phyloP scores from a whole-genome alignment of 495 filamentous ascomycete genomes.

The Annulohypoxylon stygium region DNA sequence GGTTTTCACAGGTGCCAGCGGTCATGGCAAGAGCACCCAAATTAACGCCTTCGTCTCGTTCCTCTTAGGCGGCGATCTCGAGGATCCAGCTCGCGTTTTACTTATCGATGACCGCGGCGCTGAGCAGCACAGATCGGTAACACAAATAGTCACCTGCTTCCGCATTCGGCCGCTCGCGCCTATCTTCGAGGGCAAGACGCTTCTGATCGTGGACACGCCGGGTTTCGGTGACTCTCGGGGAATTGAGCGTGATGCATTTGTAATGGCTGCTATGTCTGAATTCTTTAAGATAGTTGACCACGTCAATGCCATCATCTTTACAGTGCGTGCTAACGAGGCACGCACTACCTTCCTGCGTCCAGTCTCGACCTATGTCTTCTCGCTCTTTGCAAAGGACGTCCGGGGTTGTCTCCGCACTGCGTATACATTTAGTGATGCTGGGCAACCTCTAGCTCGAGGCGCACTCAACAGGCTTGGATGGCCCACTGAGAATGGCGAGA shows the following conservation, averaged over 20 bases:
- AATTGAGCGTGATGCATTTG: slow-evolving; percentile 25
- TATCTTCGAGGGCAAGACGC: slow-evolving; percentile 30
- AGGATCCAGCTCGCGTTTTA: slow-evolving; percentile 17
- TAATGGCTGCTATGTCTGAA: slow-evolving; percentile 6
- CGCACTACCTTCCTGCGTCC: slow-evolving; percentile 24
- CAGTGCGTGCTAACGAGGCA: slow-evolving; percentile 25
- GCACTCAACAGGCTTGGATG: slow-evolving; percentile 15
- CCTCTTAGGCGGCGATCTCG: slow-evolving; percentile 12
- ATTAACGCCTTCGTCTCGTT: slow-evolving; percentile 25
- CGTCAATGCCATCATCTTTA: slow-evolving; percentile 33
- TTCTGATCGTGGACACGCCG: slow-evolving; percentile 27
- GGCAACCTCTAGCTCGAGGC: slow-evolving; percentile 6
- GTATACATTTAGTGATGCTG: slow-evolving; percentile 26
- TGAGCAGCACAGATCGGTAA: slow-evolving; percentile 17
- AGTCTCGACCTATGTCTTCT: slow-evolving; percentile 30
- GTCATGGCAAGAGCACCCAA: slow-evolving; percentile 25
- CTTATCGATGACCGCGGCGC: slow-evolving; percentile 23
- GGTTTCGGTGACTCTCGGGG: slow-evolving; percentile 24
- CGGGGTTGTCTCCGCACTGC: slow-evolving; percentile 19
- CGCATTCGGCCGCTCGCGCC: slow-evolving; percentile 26
- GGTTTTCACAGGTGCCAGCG: slow-evolving; percentile 4
- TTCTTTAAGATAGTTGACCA: slow-evolving; percentile 8
- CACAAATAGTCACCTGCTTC: slow-evolving; percentile 28
- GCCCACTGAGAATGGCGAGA: slow-evolving; percentile 16
- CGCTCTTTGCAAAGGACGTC: slow-evolving; percentile 28